Base-by-base conservation (phyloP, 495 filamentous ascomycete genomes). In the Sabuloglossum arenarium region DNA sequence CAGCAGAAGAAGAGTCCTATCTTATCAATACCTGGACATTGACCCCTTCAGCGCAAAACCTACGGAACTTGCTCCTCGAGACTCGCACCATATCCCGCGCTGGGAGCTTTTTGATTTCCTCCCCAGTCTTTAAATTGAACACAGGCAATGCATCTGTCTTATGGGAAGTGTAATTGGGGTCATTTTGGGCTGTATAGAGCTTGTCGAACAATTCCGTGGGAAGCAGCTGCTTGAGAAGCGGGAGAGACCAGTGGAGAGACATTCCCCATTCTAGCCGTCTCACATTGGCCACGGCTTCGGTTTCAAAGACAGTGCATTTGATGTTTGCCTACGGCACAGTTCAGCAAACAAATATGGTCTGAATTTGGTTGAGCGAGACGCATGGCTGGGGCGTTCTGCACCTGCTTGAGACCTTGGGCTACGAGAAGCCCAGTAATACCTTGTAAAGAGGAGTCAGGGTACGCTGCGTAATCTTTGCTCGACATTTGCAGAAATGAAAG, bases 191-290 rank as follows among this genome's bases (percentile, higher is more conserved):
- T 55, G 70, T 65, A 25, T 69, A 59, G 42, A 70, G 64, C 6
- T 65, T 59, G 27, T 58, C 60, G 59, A 59, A 65, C 43, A 67
- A 60, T 8, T 68, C 60, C 0, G 64, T 59, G 0, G 72, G 61
- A n/a, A 75, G 58, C n/a, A 67, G 66, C 1, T 65, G 59, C 12
- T 64, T 63, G 0, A 78, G 63, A 1, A 70, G 62, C 0, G 63
- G 61, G 11, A 69, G 62, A 0, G 70, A 72, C 77, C 77, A 81
- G 59, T 80, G 75, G 11, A 77, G 61, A 6, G 71, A 66, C 58
- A 79, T 75, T 30, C 72, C 75, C 78, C 77, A 80, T 62, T 80
- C 75, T 3, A 76, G 68, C 9, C 64, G 59, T n/a, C 70, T 70
- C 6, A 61, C 58, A 11, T 69, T 63, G 54, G 75, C 55, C 30